Evolutionary conservation across 1,284 basidiomycete genomes (phyloP).

Genomic region (Mrakiaceae sp.): DNA sequence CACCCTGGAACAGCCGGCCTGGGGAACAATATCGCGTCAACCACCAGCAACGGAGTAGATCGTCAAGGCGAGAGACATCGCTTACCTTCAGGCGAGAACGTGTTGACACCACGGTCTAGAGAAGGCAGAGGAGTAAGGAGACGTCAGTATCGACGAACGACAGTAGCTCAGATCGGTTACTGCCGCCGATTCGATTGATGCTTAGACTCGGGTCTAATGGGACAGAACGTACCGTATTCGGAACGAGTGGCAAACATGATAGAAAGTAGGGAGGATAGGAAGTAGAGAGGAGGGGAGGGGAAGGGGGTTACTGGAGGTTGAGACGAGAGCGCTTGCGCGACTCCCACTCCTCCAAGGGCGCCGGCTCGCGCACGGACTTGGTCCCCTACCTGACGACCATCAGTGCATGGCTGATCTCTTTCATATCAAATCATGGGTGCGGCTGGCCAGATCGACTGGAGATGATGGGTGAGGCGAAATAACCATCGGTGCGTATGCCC

Average conservation of each 20-base stretch:
- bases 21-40: constrained; percentile 8
- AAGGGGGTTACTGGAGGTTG: not conserved
- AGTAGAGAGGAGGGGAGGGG: not conserved
- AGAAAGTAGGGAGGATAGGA: not conserved
- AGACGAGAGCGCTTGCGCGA: not conserved
- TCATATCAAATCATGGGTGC: no score
- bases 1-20: constrained; percentile 41
- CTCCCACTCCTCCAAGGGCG: no score
- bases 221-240: constrained; percentile 57
- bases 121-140: constrained; percentile 2
- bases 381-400: no score
- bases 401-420: no score
- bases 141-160: not conserved
- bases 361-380: no score
- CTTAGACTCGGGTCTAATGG: not conserved
- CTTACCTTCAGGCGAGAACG: constrained; percentile 85
- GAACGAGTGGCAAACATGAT: constrained; percentile 83
- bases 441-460: no score
- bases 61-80: not conserved
- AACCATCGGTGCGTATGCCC: no score
- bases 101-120: constrained; percentile 91
- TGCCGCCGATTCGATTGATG: not conserved
- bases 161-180: not conserved
- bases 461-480: no score
- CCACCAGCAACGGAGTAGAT: not conserved